phyloP scores from a whole-genome alignment of 768 basidiomycete genomes.

The Lactarius vividus region DNA sequence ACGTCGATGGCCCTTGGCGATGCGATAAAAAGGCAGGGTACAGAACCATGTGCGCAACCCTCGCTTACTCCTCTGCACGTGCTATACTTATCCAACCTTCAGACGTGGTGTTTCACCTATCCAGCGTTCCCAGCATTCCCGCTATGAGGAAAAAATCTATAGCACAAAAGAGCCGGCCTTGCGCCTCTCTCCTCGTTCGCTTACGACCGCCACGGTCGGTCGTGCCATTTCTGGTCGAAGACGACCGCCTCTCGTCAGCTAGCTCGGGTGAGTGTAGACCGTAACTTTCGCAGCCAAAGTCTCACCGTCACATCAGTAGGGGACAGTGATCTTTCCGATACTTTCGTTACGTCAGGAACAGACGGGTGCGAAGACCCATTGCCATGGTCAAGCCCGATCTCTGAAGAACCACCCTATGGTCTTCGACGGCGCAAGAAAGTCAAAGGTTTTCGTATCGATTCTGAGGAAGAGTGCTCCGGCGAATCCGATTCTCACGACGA shows the following conservation, averaged over 20 bases:
- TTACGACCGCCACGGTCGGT: constrained; percentile 19
- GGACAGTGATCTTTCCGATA: constrained; percentile 24
- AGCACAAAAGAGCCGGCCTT: constrained; percentile 19
- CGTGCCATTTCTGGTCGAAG: not conserved
- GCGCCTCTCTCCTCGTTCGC: constrained; percentile 22
- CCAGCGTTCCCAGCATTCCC: constrained; percentile 16
- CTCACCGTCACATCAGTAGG: not conserved
- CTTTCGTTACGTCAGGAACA: constrained; percentile 16
- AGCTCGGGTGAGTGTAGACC: constrained; percentile 17
- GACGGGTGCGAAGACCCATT: constrained; percentile 8
- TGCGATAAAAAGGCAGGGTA: constrained; percentile 47
- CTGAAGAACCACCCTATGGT: constrained; percentile 10
- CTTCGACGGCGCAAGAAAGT: constrained; percentile 22
- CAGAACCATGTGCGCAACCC: constrained; percentile 42
- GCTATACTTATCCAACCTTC: not conserved
- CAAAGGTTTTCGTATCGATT: constrained; percentile 20
- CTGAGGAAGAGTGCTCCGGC: constrained; percentile 28
- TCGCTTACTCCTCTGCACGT: not conserved
- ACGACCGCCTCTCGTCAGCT: constrained; percentile 6
- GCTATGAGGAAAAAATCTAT: constrained; percentile 17
- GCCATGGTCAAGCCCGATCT: constrained; percentile 17
- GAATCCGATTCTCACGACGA: constrained; percentile 40
- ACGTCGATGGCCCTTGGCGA: constrained; percentile 52
- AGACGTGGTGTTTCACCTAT: constrained; percentile 24
- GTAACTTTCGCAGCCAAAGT: not conserved